Conservation (phyloP, 2,329 filamentous ascomycete genomes). For the Ophiostoma pallidulum region DNA sequence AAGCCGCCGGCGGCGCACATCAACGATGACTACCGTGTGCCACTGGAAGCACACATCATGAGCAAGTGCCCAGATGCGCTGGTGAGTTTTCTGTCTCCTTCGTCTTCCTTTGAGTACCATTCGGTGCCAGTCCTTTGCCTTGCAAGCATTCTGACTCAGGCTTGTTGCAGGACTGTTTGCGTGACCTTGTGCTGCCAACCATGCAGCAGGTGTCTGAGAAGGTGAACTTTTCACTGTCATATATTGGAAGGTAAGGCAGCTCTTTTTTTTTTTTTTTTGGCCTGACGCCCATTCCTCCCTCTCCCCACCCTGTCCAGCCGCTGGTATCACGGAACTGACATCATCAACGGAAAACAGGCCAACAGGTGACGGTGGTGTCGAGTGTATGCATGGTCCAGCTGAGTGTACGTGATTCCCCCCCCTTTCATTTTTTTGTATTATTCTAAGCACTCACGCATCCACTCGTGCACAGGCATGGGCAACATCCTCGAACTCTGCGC, state of each 20-base stretch:
- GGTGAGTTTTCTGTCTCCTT: constrained; percentile 24
- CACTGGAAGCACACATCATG: constrained; percentile 92
- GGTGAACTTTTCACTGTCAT: constrained; percentile 85
- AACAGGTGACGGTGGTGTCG: constrained; percentile 70
- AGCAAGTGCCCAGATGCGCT: constrained; percentile 90
- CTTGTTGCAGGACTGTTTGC: constrained; percentile 56
- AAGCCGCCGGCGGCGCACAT: constrained; percentile 8
- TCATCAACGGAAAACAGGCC: constrained; percentile 32
- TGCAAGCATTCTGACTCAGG: background rate
- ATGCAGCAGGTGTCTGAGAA: constrained; percentile 78
- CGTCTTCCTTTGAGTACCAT: background rate
- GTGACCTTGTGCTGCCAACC: constrained; percentile 68
- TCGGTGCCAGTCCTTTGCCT: too few relatives aligned
- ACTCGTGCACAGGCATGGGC: constrained; percentile 54
- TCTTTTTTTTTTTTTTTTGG: background rate
- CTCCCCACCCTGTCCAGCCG: too few relatives aligned
- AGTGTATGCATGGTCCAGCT: constrained; percentile 78
- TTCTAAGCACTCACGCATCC: background rate
- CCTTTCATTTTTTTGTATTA: background rate
- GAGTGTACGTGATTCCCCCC: constrained; percentile 48
- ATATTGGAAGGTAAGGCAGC: constrained; percentile 63
- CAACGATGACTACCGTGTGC: constrained; percentile 40
- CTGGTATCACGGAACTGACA: too few relatives aligned
- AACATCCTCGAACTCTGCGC: constrained; percentile 94
- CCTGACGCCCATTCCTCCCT: too few relatives aligned